These are phyloP conservation scores for Syzygium grande DNA, from an alignment of 345 rosid species.

Conservation along the genomic window DNA sequence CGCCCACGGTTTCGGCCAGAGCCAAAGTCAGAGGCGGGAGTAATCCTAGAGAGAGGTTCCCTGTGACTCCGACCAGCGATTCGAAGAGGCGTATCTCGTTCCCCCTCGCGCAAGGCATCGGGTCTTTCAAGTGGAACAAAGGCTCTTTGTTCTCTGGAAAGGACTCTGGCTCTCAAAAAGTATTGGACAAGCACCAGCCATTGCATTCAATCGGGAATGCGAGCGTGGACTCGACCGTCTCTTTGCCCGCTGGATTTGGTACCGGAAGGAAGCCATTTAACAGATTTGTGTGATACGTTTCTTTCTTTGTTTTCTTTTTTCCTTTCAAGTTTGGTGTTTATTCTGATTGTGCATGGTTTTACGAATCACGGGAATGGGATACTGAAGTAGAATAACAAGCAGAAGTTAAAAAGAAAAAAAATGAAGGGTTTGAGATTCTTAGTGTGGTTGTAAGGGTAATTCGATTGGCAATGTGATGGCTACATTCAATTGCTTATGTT, in stretches of 20 bases:
- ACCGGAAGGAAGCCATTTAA: slow-evolving; percentile 82
- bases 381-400: neutral
- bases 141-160: slow-evolving; percentile 44
- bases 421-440: neutral
- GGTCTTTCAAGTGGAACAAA: slow-evolving; percentile 5
- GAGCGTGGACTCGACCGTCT: slow-evolving; percentile 84
- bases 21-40: slow-evolving; percentile 69
- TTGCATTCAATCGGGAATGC: slow-evolving; percentile 49
- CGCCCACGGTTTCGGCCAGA: slow-evolving; percentile 74
- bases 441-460: neutral
- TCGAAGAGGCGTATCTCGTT: slow-evolving; percentile 58
- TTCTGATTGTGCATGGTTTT: neutral
- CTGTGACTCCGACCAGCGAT: slow-evolving; percentile 55
- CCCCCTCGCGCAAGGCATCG: slow-evolving; percentile 63
- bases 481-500: neutral
- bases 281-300: slow-evolving; percentile 75
- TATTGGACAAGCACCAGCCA: slow-evolving; percentile 32
- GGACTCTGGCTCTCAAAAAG: slow-evolving; percentile 37
- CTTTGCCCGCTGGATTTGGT: slow-evolving; percentile 25
- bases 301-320: neutral
- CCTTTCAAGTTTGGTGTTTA: neutral
- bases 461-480: neutral
- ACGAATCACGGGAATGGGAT: neutral
- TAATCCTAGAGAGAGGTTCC: slow-evolving; percentile 56
- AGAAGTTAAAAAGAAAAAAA: neutral